Conservation (phyloP, 768 basidiomycete species). For the Coprinellus aureogranulatus region DNA sequence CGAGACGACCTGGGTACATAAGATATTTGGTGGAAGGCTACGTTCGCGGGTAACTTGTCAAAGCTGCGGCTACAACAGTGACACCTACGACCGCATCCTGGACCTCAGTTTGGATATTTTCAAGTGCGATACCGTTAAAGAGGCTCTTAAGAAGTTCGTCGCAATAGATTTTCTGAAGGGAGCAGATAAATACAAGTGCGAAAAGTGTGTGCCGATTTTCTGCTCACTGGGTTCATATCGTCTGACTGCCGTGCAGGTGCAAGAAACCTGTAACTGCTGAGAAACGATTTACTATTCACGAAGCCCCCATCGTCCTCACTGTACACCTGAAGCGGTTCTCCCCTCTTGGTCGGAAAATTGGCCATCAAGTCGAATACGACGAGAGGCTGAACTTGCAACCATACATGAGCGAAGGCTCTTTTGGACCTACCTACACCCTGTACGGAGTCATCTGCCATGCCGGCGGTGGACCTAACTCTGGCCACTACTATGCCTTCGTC, state of each 20-base stretch:
- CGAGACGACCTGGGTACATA: constrained; percentile 92
- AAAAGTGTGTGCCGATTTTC: constrained; percentile 65
- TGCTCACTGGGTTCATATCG: neutral
- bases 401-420: constrained; percentile 81
- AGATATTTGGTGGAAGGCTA: constrained; percentile 87
- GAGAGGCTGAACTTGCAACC: constrained; percentile 68
- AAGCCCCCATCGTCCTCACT: constrained; percentile 85
- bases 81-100: constrained; percentile 93
- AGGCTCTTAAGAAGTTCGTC: constrained; percentile 78
- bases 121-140: constrained; percentile 56
- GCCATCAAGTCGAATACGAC: constrained; percentile 73
- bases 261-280: constrained; percentile 87
- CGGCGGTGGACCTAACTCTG: constrained; percentile 89
- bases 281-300: constrained; percentile 85
- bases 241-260: constrained; percentile 56
- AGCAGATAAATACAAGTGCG: constrained; percentile 96
- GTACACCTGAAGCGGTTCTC: constrained; percentile 96
- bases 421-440: constrained; percentile 76
- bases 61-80: constrained; percentile 81
- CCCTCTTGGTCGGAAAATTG: constrained; percentile 84
- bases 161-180: constrained; percentile 82
- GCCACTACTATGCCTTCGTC: constrained; percentile 91
- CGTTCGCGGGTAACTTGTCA: constrained; percentile 88
- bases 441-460: constrained; percentile 94
- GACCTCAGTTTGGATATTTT: constrained; percentile 92